A percentile compares a stretch with the other conserved stretches of the same genome.
Conservation (phyloP, 257 asterid species). For the Solanum megistacrolobum region DNA sequence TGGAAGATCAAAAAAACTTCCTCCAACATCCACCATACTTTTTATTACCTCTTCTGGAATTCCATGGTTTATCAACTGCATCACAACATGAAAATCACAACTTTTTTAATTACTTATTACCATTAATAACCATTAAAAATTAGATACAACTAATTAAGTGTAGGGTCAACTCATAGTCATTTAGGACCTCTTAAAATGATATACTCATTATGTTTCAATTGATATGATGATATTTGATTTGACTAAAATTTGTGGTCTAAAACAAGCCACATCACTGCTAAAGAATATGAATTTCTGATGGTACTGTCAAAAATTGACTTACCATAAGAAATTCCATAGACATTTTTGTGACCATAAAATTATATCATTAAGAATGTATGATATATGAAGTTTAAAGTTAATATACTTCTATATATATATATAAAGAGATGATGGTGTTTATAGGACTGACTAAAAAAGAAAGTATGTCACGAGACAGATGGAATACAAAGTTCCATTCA, state of each 20-base stretch:
- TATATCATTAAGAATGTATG: neutral
- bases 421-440: neutral
- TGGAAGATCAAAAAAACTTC: constrained; percentile 60
- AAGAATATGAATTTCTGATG: neutral
- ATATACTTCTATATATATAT: neutral
- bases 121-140: neutral
- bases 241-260: too few species aligned
- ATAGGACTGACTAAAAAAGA: neutral
- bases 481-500: neutral
- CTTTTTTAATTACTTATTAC: neutral
- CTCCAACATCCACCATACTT: constrained; percentile 44
- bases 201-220: neutral
- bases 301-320: neutral
- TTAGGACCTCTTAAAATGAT: neutral
- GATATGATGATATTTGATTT: neutral
- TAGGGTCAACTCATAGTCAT: neutral
- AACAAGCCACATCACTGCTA: neutral
- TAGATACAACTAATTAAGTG: neutral
- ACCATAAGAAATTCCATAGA: too few species aligned
- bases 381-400: neutral
- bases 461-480: neutral
- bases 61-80: constrained; percentile 79
- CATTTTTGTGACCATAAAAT: neutral
- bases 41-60: constrained; percentile 31
- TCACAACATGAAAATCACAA: neutral